phyloP scores from a whole-genome alignment of 1,284 basidiomycete genomes.

The Mrakiaceae sp. region DNA sequence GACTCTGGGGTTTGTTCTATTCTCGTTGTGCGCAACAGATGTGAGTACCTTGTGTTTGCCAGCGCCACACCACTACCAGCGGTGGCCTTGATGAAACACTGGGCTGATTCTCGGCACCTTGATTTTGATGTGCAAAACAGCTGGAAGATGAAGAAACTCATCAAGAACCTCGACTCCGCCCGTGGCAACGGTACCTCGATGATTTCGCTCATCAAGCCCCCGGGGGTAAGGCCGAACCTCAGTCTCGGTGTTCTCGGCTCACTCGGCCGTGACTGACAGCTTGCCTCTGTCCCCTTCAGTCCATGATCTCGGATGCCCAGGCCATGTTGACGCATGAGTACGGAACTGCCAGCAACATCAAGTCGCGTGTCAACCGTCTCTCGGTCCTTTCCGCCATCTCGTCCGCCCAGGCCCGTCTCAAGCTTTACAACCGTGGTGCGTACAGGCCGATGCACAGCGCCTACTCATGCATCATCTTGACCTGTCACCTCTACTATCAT shows the following conservation, averaged over 20 bases:
- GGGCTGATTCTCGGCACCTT: no score
- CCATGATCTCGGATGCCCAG: slow-evolving; percentile 88
- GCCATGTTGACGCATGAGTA: slow-evolving; percentile 98
- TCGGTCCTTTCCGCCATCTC: slow-evolving; percentile 98
- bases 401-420: slow-evolving; percentile 95
- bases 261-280: background rate
- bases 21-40: no score
- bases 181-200: slow-evolving; percentile 97
- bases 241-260: slow-evolving; percentile 7
- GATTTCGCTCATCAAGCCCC: slow-evolving; percentile 96
- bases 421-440: slow-evolving; percentile 70
- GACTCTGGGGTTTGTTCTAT: no score
- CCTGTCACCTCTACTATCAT: background rate
- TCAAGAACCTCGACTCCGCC: slow-evolving; percentile 83
- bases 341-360: slow-evolving; percentile 97
- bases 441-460: background rate
- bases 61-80: no score
- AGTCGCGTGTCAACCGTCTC: slow-evolving; percentile 94
- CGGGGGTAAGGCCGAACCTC: slow-evolving; percentile 50
- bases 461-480: background rate
- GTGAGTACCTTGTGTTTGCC: no score
- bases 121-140: slow-evolving; percentile 26
- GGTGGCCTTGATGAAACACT: no score
- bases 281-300: slow-evolving; percentile 38
- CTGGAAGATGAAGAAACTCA: slow-evolving; percentile 96